Conservation (phyloP, 345 rosid genomes). For the Streptanthus diversifolius region DNA sequence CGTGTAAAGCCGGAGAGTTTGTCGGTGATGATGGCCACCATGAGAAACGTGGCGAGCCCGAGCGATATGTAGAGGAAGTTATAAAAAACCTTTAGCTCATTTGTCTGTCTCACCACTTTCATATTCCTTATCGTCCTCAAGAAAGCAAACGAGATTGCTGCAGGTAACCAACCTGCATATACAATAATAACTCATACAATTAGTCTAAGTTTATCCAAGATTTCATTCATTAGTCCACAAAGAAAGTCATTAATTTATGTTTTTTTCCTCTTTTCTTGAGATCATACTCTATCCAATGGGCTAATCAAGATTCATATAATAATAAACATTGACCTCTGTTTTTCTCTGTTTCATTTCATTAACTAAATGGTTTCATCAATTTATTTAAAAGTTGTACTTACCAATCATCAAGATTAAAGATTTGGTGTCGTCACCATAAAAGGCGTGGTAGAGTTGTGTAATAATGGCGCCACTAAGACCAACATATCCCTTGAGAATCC, state of each 20-base stretch:
- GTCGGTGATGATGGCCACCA: slow-evolving; percentile 39
- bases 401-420: slow-evolving; percentile 46
- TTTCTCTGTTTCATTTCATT: slow-evolving; percentile 11
- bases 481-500: slow-evolving; percentile 51
- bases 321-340: slow-evolving; percentile 2
- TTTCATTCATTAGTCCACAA: not conserved
- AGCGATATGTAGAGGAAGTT: slow-evolving; percentile 46
- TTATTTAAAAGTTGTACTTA: not conserved
- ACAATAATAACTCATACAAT: slow-evolving; percentile 2
- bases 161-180: slow-evolving; percentile 44
- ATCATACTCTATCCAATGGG: not conserved
- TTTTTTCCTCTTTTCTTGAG: not conserved
- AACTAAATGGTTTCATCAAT: not conserved
- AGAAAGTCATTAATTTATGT: not conserved
- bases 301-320: not conserved
- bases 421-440: slow-evolving; percentile 43
- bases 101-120: slow-evolving; percentile 32
- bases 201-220: not conserved
- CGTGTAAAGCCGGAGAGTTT: slow-evolving; percentile 39
- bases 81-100: slow-evolving; percentile 45
- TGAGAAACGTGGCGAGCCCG: slow-evolving; percentile 47
- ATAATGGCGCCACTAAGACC: slow-evolving; percentile 58
- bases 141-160: slow-evolving; percentile 42
- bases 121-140: slow-evolving; percentile 42
- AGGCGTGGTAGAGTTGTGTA: slow-evolving; percentile 46